Evolutionary conservation across 371 early-diverging fungal genomes (phyloP).

Genomic region (Mortierella sp.): DNA sequence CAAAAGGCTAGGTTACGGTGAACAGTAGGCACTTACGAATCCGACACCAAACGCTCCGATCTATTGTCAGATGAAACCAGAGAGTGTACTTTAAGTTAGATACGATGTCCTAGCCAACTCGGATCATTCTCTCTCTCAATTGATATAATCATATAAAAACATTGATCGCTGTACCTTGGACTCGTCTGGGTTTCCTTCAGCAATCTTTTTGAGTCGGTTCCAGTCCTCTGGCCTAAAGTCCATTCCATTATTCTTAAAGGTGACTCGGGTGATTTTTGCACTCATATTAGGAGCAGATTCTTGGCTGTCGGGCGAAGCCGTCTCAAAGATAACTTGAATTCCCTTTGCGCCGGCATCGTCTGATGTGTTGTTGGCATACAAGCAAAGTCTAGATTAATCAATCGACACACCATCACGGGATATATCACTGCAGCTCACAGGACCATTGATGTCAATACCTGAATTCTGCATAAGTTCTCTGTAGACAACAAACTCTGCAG

Average conservation of each 20-base stretch:
- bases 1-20: background rate
- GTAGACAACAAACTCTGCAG: constrained; percentile 81
- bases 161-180: constrained; percentile 56
- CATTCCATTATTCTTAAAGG: constrained; percentile 88
- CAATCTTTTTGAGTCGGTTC: constrained; percentile 85
- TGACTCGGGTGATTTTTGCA: constrained; percentile 68
- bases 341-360: constrained; percentile 72
- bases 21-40: constrained; percentile 55
- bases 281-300: constrained; percentile 56
- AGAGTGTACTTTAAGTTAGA: too few species aligned
- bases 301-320: constrained; percentile 50
- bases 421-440: too few species aligned
- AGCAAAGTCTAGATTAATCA: too few species aligned
- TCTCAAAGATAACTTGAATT: constrained; percentile 68
- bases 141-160: background rate
- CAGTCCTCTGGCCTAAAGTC: constrained; percentile 88
- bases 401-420: background rate
- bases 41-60: constrained; percentile 94
- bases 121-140: background rate
- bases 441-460: constrained; percentile 32
- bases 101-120: too few species aligned
- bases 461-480: constrained; percentile 86
- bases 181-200: constrained; percentile 92
- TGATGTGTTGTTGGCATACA: constrained; percentile 21
- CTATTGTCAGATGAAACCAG: constrained; percentile 52